A percentile compares a stretch with the other conserved stretches of the same genome.
phyloP scores from a whole-genome alignment of 805 yeast species.

The Candida incommunis region DNA sequence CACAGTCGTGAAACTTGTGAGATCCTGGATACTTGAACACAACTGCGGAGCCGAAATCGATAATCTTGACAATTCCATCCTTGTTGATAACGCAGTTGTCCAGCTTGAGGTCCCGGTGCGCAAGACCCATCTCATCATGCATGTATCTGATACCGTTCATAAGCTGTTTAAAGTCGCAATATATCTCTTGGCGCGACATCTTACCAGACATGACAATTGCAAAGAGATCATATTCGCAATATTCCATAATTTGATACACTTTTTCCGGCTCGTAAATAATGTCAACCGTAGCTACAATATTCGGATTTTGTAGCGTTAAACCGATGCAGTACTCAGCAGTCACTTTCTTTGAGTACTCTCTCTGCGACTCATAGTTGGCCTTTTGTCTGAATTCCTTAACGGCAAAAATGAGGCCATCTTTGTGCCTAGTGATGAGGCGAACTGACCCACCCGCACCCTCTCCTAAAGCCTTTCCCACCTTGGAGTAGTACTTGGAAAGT shows the following conservation, averaged over 20 bases:
- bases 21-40: slow-evolving; percentile 81
- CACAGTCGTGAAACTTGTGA: slow-evolving; percentile 56
- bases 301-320: slow-evolving; percentile 75
- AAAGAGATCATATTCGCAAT: slow-evolving; percentile 82
- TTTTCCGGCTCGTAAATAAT: slow-evolving; percentile 80
- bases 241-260: slow-evolving; percentile 86
- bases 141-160: slow-evolving; percentile 68
- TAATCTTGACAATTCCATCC: slow-evolving; percentile 75
- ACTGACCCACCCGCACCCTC: slow-evolving; percentile 96
- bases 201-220: slow-evolving; percentile 91
- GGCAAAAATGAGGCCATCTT: slow-evolving; percentile 67
- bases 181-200: slow-evolving; percentile 65
- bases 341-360: slow-evolving; percentile 84
- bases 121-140: slow-evolving; percentile 66
- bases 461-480: slow-evolving; percentile 75
- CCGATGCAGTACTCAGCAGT: slow-evolving; percentile 94
- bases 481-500: slow-evolving; percentile 55
- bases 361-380: slow-evolving; percentile 54
- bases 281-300: slow-evolving; percentile 82
- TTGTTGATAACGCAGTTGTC: slow-evolving; percentile 83
- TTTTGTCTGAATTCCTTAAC: slow-evolving; percentile 83
- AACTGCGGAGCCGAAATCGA: slow-evolving; percentile 89
- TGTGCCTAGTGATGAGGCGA: slow-evolving; percentile 49
- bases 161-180: slow-evolving; percentile 83
- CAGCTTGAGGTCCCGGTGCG: slow-evolving; percentile 82